Percentiles rank a stretch among this genome's conserved stretches.
Conservation (phyloP, 768 basidiomycete genomes). For the Dioszegia crocea region DNA sequence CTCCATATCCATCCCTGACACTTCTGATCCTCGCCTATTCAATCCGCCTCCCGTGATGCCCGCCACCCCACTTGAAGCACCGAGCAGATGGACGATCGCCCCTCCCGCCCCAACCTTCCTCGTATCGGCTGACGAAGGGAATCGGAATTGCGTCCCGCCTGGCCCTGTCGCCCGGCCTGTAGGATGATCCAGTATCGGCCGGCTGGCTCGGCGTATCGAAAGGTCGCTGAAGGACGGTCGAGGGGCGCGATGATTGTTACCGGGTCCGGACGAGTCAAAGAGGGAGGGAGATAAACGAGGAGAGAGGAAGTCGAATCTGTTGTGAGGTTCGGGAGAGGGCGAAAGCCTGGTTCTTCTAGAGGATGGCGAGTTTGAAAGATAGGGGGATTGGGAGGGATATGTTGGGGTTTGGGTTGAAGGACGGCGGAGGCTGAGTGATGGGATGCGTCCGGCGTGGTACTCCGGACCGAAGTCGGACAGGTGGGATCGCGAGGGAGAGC, state of each 20-base stretch:
- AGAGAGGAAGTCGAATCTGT: not conserved
- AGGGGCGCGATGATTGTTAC: not conserved
- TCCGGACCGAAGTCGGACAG: not conserved
- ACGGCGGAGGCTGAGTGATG: conserved; percentile 1
- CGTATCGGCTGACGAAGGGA: conserved; percentile 29
- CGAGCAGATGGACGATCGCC: conserved; percentile 36
- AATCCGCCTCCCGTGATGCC: conserved; percentile 9
- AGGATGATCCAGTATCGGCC: conserved; percentile 22
- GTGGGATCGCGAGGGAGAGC: not conserved
- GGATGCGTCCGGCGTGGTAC: not conserved
- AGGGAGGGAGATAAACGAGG: conserved; percentile 1
- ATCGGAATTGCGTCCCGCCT: conserved; percentile 21
- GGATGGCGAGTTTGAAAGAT: too few relatives aligned
- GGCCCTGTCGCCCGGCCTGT: not conserved
- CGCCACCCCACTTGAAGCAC: conserved; percentile 18
- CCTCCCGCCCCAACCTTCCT: conserved; percentile 15
- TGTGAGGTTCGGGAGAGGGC: not conserved
- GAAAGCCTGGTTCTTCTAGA: not conserved
- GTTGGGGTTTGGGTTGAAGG: not conserved
- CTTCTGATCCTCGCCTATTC: too few relatives aligned
- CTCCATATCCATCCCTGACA: not conserved
- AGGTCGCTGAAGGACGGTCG: conserved; percentile 34
- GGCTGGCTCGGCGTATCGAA: conserved; percentile 23
- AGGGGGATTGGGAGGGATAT: too few relatives aligned
- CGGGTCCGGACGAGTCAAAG: not conserved